Percentiles rank a stretch among this genome's conserved stretches.
These are phyloP conservation scores for Rhodosporidiobolus sp. DNA, from an alignment of 768 basidiomycete genomes.

Conservation along the genomic window DNA sequence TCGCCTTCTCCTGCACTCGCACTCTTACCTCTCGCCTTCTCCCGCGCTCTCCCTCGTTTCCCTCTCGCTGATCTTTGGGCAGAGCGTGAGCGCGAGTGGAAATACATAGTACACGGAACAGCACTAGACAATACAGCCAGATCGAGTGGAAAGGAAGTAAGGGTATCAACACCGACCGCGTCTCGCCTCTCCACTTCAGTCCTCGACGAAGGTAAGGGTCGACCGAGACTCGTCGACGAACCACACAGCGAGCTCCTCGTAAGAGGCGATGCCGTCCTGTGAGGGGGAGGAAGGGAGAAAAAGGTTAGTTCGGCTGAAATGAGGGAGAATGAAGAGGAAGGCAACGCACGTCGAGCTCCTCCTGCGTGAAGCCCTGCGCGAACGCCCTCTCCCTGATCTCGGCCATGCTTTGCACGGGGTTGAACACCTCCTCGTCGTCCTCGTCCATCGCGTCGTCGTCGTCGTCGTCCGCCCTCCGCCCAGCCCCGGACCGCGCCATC, in stretches of 20 bases:
- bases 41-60: neutral
- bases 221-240: slow-evolving; percentile 34
- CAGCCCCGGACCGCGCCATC: slow-evolving; percentile 56
- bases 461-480: slow-evolving; percentile 55
- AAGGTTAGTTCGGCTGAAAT: neutral
- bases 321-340: neutral
- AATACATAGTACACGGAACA: neutral
- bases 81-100: neutral
- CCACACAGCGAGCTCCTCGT: slow-evolving; percentile 44
- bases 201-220: slow-evolving; percentile 29
- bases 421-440: slow-evolving; percentile 54
- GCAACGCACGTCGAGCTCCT: slow-evolving; percentile 59
- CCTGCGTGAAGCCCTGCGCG: slow-evolving; percentile 84
- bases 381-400: slow-evolving; percentile 83
- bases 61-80: neutral
- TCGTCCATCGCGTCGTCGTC: slow-evolving; percentile 60
- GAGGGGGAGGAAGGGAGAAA: neutral
- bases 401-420: slow-evolving; percentile 71
- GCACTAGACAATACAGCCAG: neutral
- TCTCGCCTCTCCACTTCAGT: neutral
- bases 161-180: neutral
- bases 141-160: neutral
- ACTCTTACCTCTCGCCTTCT: neutral
- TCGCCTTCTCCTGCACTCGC: neutral
- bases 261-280: slow-evolving; percentile 43